Evolutionary conservation across 495 filamentous ascomycete genomes (phyloP), one percentile per base, ranked within the genome.

Genomic region (Pyronema domesticum): DNA sequence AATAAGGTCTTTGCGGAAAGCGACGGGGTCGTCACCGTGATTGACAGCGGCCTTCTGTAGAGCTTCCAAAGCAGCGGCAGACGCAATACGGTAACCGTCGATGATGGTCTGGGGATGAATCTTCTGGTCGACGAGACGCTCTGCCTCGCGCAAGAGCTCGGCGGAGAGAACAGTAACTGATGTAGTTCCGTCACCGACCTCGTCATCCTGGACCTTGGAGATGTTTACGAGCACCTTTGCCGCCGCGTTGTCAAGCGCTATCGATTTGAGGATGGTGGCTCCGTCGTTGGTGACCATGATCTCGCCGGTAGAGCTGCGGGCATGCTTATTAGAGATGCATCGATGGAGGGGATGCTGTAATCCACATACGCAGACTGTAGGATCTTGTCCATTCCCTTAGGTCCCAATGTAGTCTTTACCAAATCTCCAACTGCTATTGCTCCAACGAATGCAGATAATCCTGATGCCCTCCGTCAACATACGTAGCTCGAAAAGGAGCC

Each of bases 301-400:
- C 55, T 95, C 85, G 60, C 86, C 85, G 8, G 91, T 96, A 35
- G 93, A 96, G 17, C 88, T 94, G 58, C 44, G 39, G 46, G 40
- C 47, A 19, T 14, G 34, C 5, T 39, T 35, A 19, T 40, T 14
- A 52, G 9, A 18, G 54, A 19, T n/a, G 23, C 13, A 14, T 10
- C 47, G 30, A 19, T 47, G 17, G 30, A 53, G 55, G 11, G 54
- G 23, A 46, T 19, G n/a, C 35, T 19, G 18, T 44, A 48, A 37
- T 37, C 35, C 37, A 7, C 46, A 57, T 77, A 94, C 83, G 88
- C 93, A 71, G 89, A 95, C 68, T 96, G 91, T 68, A 96, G 72
- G 69, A 98, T 98, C 75, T 98, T 96, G 73, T 98, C 93, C 93
- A 96, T 96, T 62, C 91, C 91, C 73, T 96, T 95, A 1, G 91